Evolutionary conservation across 1,284 basidiomycete species (phyloP).

Genomic region (Cryptococcus depauperatus): DNA sequence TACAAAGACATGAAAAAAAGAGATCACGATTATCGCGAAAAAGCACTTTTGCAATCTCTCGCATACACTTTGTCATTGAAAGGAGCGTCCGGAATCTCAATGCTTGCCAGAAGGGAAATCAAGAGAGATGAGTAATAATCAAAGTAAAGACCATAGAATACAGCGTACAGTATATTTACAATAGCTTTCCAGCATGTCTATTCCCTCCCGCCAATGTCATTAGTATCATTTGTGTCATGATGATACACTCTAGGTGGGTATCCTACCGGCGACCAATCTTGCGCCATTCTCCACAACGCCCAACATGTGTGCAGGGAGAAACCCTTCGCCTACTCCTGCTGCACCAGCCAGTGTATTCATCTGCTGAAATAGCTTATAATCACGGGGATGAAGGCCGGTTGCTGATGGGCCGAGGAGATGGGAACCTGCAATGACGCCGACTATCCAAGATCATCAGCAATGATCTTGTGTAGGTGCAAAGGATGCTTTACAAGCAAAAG

Average conservation of each 20-base stretch:
- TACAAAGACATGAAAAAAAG: no score
- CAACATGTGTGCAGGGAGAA: slow-evolving; percentile 23
- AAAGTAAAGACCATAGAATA: no score
- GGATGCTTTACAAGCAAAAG: slow-evolving; percentile 18
- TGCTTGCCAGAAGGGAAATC: no score
- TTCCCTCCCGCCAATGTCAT: no score
- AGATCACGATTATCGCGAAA: no score
- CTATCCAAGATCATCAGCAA: slow-evolving; percentile 9
- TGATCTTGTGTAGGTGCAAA: background rate
- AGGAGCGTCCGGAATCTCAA: no score
- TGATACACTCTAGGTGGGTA: slow-evolving; percentile 12
- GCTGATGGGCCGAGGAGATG: slow-evolving; percentile 13
- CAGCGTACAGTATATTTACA: no score
- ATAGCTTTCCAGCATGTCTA: no score
- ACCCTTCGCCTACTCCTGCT: slow-evolving; percentile 29
- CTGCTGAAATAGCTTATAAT: slow-evolving; percentile 24
- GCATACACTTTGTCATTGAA: no score
- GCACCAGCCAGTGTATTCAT: slow-evolving; percentile 30
- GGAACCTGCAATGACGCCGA: slow-evolving; percentile 25
- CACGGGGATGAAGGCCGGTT: slow-evolving; percentile 21
- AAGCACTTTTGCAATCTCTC: no score
- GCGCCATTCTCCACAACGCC: slow-evolving; percentile 20
- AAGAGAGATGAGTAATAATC: no score
- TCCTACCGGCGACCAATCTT: slow-evolving; percentile 20
- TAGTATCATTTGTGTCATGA: no score